phyloP scores from a whole-genome alignment of 2,329 filamentous ascomycete genomes.

The Botrytis squamosa region DNA sequence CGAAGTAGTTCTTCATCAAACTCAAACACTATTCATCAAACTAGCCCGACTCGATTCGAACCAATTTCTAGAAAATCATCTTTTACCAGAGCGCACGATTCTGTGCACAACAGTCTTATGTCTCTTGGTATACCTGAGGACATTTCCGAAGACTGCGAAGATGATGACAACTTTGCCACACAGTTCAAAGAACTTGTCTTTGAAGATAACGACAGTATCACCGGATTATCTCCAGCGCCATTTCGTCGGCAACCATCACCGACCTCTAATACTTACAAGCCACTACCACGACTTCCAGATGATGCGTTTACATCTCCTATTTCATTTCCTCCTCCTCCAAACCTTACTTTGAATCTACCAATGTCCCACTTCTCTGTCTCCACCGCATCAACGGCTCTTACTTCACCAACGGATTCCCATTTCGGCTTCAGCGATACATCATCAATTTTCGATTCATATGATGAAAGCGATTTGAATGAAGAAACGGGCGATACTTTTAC shows the following conservation, averaged over 20 bases:
- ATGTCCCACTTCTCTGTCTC: slow-evolving; percentile 38
- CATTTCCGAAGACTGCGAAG: slow-evolving; percentile 51
- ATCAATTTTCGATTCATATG: slow-evolving; percentile 29
- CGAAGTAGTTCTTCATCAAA: neutral
- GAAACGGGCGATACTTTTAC: slow-evolving; percentile 34
- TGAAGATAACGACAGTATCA: slow-evolving; percentile 30
- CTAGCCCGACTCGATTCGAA: neutral
- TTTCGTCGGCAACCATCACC: slow-evolving; percentile 23
- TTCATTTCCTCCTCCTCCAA: slow-evolving; percentile 28
- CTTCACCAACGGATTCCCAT: slow-evolving; percentile 33
- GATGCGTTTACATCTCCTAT: slow-evolving; percentile 22
- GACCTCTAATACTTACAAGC: slow-evolving; percentile 28
- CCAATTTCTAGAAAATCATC: slow-evolving; percentile 30
- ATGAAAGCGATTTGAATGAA: slow-evolving; percentile 31
- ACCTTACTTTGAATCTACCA: slow-evolving; percentile 30
- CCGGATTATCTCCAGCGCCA: slow-evolving; percentile 35
- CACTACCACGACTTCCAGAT: slow-evolving; percentile 35
- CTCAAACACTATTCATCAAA: slow-evolving; percentile 7
- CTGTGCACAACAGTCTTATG: neutral
- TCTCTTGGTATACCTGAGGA: slow-evolving; percentile 46
- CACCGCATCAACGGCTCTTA: slow-evolving; percentile 33
- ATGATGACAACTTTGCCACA: slow-evolving; percentile 63
- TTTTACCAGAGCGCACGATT: neutral
- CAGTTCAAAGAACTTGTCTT: slow-evolving; percentile 28
- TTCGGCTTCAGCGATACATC: slow-evolving; percentile 31